Conservation (phyloP, 1,284 basidiomycete species). For the Boletellus sp. region DNA sequence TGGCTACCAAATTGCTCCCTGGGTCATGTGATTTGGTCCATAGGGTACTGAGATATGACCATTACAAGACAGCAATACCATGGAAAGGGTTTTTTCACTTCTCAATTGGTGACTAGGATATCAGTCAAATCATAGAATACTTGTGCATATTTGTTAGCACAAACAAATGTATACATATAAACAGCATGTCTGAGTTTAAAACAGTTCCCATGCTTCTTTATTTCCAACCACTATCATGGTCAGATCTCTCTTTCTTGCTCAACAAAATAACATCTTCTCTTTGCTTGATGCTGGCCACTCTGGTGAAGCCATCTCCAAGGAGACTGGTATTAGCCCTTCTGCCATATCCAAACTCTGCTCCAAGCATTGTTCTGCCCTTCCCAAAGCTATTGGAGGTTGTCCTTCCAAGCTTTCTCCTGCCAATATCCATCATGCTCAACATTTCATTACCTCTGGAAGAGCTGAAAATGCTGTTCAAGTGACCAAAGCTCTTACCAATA, state of each 20-base stretch:
- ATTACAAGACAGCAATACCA: not conserved
- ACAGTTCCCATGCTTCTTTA: too few species aligned
- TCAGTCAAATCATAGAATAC: too few species aligned
- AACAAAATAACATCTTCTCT: not conserved
- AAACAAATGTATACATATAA: too few species aligned
- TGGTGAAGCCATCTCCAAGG: not conserved
- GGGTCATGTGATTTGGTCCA: too few species aligned
- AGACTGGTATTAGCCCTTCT: not conserved
- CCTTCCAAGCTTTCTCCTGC: not conserved
- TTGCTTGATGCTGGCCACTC: not conserved
- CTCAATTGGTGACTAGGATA: too few species aligned
- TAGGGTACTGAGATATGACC: too few species aligned
- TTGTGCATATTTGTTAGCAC: too few species aligned
- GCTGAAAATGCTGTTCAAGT: not conserved
- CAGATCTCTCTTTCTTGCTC: not conserved
- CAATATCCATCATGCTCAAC: not conserved
- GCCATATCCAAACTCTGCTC: not conserved
- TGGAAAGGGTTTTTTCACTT: too few species aligned
- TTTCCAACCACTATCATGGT: too few species aligned
- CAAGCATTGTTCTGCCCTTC: not conserved
- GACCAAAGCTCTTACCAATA: not conserved
- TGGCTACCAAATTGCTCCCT: too few species aligned
- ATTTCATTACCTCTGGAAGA: not conserved
- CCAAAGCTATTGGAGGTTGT: not conserved
- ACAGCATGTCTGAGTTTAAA: too few species aligned